phyloP scores from a whole-genome alignment of 306 rosid species.

The Sesbania bispinosa region DNA sequence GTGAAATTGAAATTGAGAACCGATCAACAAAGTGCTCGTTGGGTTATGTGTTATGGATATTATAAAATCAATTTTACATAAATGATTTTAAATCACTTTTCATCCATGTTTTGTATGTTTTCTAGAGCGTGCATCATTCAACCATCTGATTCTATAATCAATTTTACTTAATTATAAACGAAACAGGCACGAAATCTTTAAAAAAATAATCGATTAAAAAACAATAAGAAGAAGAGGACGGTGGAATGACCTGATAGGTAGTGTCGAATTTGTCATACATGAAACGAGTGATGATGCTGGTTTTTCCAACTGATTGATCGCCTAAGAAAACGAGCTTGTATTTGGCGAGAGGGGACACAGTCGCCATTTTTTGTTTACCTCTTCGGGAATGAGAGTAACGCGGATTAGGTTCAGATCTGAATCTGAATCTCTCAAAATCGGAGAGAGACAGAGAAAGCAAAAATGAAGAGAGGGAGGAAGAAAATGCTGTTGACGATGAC shows the following conservation, averaged over 20 bases:
- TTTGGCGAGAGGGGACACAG: conserved; percentile 94
- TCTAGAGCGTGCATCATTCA: too few relatives aligned
- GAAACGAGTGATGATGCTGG: conserved; percentile 95
- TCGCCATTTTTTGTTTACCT: conserved; percentile 52
- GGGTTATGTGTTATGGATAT: too few relatives aligned
- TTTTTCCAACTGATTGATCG: conserved; percentile 92
- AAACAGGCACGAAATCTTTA: too few relatives aligned
- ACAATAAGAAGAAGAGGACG: too few relatives aligned
- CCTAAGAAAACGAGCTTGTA: conserved; percentile 63
- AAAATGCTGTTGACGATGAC: too few relatives aligned
- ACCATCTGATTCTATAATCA: too few relatives aligned
- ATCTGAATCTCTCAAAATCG: conserved; percentile 22
- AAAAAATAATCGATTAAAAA: too few relatives aligned
- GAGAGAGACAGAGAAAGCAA: not conserved
- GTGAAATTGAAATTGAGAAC: not conserved
- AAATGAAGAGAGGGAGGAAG: not conserved
- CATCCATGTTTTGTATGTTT: too few relatives aligned
- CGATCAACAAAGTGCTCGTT: not conserved
- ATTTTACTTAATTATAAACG: too few relatives aligned
- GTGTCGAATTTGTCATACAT: conserved; percentile 96
- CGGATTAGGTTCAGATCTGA: too few relatives aligned
- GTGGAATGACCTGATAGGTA: conserved; percentile 92
- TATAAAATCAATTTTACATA: too few relatives aligned
- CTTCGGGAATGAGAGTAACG: not conserved
- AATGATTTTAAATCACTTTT: too few relatives aligned